These are phyloP conservation scores for Ceriops tagal DNA, from an alignment of 345 rosid species.

Conservation along the genomic window DNA sequence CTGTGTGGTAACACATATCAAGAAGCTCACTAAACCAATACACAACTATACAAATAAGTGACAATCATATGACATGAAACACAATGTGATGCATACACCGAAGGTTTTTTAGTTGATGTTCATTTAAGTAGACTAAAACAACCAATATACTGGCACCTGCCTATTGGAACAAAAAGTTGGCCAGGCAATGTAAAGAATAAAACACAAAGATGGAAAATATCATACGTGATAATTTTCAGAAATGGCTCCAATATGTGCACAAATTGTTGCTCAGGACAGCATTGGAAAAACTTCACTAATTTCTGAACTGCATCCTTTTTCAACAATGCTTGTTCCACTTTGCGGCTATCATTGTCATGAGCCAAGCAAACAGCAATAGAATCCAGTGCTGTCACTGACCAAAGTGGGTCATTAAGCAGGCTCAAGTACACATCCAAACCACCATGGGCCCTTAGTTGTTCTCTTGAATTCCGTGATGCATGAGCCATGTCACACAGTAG, in stretches of 20 bases:
- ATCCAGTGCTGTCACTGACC: constrained; percentile 96
- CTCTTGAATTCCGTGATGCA: constrained; percentile 96
- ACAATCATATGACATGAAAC: too few species aligned
- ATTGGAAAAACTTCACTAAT: constrained; percentile 83
- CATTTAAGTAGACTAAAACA: too few species aligned
- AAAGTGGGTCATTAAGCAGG: constrained; percentile 74
- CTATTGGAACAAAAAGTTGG: too few species aligned
- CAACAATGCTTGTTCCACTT: constrained; percentile 92
- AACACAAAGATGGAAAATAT: neutral
- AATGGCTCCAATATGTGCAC: constrained; percentile 97
- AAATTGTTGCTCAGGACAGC: constrained; percentile 94
- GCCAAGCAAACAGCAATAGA: constrained; percentile 97
- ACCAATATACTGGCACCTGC: too few species aligned
- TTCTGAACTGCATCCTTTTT: constrained; percentile 84
- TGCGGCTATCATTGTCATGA: constrained; percentile 90
- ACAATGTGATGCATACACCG: too few species aligned
- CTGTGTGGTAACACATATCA: too few species aligned
- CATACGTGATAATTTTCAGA: constrained; percentile 95
- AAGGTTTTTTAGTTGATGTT: too few species aligned
- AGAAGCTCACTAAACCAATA: too few species aligned
- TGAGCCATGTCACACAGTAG: constrained; percentile 99
- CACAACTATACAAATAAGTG: too few species aligned
- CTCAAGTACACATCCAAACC: constrained; percentile 92
- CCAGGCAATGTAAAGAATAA: neutral
- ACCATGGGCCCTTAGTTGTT: constrained; percentile 94